Evolutionary conservation across 371 early-diverging fungal genomes (phyloP).

Genomic region (Chytridium lagenaria): DNA sequence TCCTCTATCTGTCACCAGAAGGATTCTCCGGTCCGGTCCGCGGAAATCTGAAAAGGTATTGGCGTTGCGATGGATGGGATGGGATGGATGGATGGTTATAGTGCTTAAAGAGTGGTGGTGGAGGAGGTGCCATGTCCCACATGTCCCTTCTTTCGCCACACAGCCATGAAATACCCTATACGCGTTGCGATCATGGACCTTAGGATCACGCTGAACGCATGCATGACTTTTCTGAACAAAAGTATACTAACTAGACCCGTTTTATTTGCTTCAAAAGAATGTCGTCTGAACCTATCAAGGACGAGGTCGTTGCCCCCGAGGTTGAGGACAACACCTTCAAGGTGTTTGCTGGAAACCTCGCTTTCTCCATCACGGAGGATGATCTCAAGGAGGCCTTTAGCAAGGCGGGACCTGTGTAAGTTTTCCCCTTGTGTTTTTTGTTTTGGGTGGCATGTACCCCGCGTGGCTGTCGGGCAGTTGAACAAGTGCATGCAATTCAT

Average conservation of each 20-base stretch:
- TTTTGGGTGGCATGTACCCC: neutral
- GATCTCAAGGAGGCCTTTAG: constrained; percentile 78
- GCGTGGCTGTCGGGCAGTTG: too few species aligned
- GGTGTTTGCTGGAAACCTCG: constrained; percentile 95
- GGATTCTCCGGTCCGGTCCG: constrained; percentile 2
- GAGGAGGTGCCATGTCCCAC: too few species aligned
- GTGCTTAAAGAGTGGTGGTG: too few species aligned
- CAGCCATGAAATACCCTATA: too few species aligned
- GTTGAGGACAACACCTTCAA: constrained; percentile 68
- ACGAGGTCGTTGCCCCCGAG: constrained; percentile 38
- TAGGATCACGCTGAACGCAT: too few species aligned
- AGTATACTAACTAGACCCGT: neutral
- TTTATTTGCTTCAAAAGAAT: neutral
- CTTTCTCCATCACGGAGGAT: constrained; percentile 81
- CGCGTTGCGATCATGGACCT: too few species aligned
- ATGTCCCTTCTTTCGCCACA: too few species aligned
- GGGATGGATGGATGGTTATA: too few species aligned
- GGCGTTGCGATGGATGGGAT: too few species aligned
- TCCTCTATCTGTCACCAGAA: neutral
- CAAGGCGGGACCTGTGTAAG: constrained; percentile 69
- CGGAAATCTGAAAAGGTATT: too few species aligned
- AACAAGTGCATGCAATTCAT: too few species aligned
- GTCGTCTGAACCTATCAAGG: neutral
- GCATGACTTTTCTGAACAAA: neutral
- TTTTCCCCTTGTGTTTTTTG: constrained; percentile 20